phyloP scores from a whole-genome alignment of 768 basidiomycete species.

The Termitomyces sp. region DNA sequence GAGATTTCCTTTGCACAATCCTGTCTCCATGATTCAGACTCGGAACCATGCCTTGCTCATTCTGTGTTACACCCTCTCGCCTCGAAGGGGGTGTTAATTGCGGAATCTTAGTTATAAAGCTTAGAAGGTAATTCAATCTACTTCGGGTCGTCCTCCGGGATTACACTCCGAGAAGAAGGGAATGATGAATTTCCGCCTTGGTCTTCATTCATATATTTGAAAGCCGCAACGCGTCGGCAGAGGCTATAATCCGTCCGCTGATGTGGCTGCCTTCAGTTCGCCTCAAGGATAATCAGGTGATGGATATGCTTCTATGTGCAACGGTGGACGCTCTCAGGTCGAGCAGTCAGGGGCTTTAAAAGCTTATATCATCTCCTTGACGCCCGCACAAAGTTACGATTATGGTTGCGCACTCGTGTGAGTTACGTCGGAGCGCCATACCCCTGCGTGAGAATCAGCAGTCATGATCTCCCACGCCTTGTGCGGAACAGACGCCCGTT shows the following conservation, averaged over 20 bases:
- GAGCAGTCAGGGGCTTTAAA: not conserved
- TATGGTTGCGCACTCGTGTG: not conserved
- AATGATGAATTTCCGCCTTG: not conserved
- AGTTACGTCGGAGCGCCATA: not conserved
- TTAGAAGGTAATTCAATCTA: not conserved
- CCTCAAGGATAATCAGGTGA: no score
- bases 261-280: no score
- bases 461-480: not conserved
- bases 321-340: not conserved
- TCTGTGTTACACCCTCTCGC: not conserved
- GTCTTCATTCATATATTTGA: not conserved
- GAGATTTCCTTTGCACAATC: not conserved
- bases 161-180: not conserved
- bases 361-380: not conserved
- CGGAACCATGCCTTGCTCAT: not conserved
- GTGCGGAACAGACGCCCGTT: not conserved
- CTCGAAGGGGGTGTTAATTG: not conserved
- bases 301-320: not conserved
- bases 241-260: not conserved
- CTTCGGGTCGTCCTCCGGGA: not conserved
- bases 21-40: not conserved
- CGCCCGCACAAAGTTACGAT: not conserved
- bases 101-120: not conserved
- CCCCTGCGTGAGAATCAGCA: not conserved
- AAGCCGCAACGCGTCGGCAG: not conserved